Evolutionary conservation across 1,284 basidiomycete species (phyloP).

Genomic region (Fomitopsis palustris): DNA sequence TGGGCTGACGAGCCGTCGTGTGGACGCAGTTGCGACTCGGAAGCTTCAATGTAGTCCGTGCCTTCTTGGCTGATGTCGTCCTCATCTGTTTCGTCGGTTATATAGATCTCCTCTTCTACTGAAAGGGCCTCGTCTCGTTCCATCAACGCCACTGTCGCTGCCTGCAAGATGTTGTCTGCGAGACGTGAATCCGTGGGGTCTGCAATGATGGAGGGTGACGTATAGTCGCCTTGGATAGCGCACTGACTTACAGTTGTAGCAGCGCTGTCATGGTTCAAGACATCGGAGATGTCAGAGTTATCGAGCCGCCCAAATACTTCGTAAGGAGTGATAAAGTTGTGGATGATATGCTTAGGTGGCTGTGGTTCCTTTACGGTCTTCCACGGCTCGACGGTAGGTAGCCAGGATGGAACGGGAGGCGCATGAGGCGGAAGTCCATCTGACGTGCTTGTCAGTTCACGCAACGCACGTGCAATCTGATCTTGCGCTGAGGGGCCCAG

Average conservation of each 20-base stretch:
- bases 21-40: not conserved
- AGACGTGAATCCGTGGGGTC: not conserved
- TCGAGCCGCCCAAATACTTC: not conserved
- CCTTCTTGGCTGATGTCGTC: not conserved
- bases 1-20: not conserved
- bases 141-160: not conserved
- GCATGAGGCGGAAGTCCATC: not conserved
- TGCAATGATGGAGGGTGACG: no score
- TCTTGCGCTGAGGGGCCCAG: conserved; percentile 33
- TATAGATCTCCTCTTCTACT: not conserved
- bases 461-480: conserved; percentile 17
- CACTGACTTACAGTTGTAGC: not conserved
- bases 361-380: not conserved
- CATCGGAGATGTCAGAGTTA: not conserved
- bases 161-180: not conserved
- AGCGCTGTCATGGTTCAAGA: not conserved
- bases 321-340: not conserved
- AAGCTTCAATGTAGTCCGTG: not conserved
- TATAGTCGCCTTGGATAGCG: not conserved
- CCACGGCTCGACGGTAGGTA: not conserved
- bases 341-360: not conserved
- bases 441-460: not conserved
- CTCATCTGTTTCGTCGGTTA: not conserved
- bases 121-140: not conserved
- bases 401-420: not conserved